Evolutionary conservation across 1,139 yeast genomes (phyloP).

Genomic region (Diutina rugosa): DNA sequence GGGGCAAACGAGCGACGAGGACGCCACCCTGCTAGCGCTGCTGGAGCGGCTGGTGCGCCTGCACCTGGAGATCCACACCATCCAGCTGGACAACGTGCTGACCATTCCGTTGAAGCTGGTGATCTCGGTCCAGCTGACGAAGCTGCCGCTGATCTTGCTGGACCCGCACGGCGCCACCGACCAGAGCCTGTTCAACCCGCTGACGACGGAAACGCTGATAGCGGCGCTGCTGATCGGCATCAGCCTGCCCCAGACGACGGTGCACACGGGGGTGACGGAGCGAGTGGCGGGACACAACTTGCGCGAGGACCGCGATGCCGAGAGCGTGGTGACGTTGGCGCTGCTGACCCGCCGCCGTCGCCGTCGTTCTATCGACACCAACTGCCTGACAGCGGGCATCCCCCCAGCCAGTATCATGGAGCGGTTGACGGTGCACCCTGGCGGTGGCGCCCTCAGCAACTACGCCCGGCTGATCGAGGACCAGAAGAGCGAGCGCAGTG

Average conservation of each 20-base stretch:
- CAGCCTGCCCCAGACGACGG: conserved; percentile 5
- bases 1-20: conserved; percentile 7
- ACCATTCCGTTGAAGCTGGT: conserved; percentile 42
- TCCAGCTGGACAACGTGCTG: conserved; percentile 24
- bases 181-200: conserved; percentile 25
- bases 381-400: conserved; percentile 49
- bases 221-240: conserved; percentile 15
- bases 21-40: conserved; percentile 3
- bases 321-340: conserved; percentile 42
- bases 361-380: conserved; percentile 43
- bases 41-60: background rate
- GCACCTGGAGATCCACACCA: conserved; percentile 2
- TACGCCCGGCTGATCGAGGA: background rate
- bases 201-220: conserved; percentile 43
- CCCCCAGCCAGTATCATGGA: conserved; percentile 55
- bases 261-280: conserved; percentile 4
- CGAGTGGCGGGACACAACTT: conserved; percentile 1
- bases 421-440: conserved; percentile 10
- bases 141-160: conserved; percentile 31
- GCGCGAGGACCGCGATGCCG: conserved; percentile 29
- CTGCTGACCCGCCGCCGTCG: conserved; percentile 36
- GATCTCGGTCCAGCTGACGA: conserved; percentile 30
- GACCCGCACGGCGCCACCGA: conserved; percentile 19
- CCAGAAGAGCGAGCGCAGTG: conserved; percentile 1
- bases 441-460: background rate